These are phyloP conservation scores for Globisporangium polare DNA, from an alignment of 352 stramenopile genomes.

Conservation along the genomic window DNA sequence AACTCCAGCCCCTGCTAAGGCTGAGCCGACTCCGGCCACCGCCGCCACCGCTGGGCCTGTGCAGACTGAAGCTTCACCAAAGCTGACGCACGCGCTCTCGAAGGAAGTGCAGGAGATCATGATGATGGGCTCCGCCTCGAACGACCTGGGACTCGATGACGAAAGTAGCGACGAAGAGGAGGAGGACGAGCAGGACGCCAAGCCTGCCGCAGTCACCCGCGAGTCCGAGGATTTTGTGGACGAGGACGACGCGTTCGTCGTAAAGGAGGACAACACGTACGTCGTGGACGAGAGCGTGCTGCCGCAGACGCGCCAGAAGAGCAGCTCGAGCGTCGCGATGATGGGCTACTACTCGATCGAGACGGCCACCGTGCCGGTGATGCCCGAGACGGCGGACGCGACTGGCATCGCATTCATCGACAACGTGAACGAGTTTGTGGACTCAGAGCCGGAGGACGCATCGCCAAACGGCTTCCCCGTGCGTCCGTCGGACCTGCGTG, in stretches of 20 bases:
- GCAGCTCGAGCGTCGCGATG: slow-evolving; percentile 64
- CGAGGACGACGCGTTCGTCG: slow-evolving; percentile 15
- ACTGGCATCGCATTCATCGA: slow-evolving; percentile 53
- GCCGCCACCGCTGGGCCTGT: background rate
- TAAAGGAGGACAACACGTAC: slow-evolving; percentile 11
- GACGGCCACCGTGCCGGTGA: slow-evolving; percentile 51
- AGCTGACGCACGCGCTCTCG: slow-evolving; percentile 11
- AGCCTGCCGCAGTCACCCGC: background rate
- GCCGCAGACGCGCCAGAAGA: slow-evolving; percentile 35
- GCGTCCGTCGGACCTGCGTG: slow-evolving; percentile 33
- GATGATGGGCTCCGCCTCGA: slow-evolving; percentile 33
- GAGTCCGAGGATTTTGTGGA: slow-evolving; percentile 11
- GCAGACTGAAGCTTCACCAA: background rate
- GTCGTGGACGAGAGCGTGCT: slow-evolving; percentile 13
- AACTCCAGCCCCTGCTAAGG: background rate
- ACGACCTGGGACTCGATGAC: slow-evolving; percentile 47
- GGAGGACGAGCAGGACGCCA: slow-evolving; percentile 6
- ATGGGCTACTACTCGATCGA: slow-evolving; percentile 67
- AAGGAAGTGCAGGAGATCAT: slow-evolving; percentile 23
- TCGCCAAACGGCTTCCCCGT: slow-evolving; percentile 35
- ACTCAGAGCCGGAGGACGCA: slow-evolving; percentile 19
- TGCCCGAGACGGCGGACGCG: slow-evolving; percentile 48
- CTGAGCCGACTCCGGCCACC: background rate
- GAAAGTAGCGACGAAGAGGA: slow-evolving; percentile 26
- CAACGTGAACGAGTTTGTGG: slow-evolving; percentile 40